Base-by-base conservation (phyloP, 2,329 filamentous ascomycete species). In the Drechslerella stenobrocha region DNA sequence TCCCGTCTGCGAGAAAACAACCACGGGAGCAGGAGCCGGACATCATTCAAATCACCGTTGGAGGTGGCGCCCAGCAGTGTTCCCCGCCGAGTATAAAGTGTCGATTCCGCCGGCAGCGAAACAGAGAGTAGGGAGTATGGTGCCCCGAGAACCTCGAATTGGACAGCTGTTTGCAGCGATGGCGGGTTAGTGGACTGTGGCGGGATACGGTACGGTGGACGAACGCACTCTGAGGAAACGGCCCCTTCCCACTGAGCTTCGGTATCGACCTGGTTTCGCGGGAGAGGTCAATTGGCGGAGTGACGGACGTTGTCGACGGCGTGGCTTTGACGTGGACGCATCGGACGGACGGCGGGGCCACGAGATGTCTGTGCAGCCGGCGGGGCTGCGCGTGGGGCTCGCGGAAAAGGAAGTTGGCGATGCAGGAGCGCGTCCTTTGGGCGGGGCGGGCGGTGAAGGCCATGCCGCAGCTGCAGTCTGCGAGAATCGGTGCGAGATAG, bases 91-190 rank as follows among this genome's bases (percentile, higher is more conserved):
- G 93, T 96, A 77, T 93, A 96, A 50, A 98, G 84, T 73, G 88
- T 87, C 77, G 97, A 92, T 28, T 92, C 97, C 40, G 93, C 89
- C 32, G 93, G 95, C 52, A 98, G 83, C 5, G 87, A 89, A 71
- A 96, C 91, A 20, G 92, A 96, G 72, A 98, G 86, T 70, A 98
- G 84, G 57, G 93, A 97, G 77, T 93, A 93, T 1, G 92, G 90
- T 22, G 89, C 84, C 70, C 93, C 93, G 71, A 98, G 80, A 47
- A 97, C 90, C 77, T 97, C 90, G 77, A 98, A 98, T 61, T 86
- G 86, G 56, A 93, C 93, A 82, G 97, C 93, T 96, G 72, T 5
- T 18, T 4, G 3, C 24, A 24, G 11, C 22, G 32, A 71, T 24
- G 69, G 51, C 22, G 59, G 18, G 9, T 13, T 20, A 61, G 45